These are phyloP conservation scores for Colletotrichum godetiae DNA, from an alignment of 2,329 filamentous ascomycete species.

Conservation along the genomic window DNA sequence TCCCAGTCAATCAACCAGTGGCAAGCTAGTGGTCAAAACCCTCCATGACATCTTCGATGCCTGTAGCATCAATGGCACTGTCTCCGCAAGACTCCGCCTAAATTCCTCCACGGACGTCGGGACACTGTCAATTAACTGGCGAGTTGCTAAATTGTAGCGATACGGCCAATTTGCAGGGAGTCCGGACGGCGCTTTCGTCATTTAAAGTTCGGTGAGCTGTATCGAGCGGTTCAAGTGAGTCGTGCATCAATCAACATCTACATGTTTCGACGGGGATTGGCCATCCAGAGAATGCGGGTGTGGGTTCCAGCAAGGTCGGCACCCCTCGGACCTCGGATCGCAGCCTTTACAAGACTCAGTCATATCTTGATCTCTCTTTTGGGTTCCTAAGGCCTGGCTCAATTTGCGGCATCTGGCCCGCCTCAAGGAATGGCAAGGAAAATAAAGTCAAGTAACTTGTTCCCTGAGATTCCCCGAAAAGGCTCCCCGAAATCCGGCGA, in stretches of 20 bases:
- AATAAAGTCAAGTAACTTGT: background rate
- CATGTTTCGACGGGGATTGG: conserved; percentile 20
- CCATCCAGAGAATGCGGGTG: conserved; percentile 15
- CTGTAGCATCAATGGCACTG: background rate
- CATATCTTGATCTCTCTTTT: background rate
- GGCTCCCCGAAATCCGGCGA: background rate
- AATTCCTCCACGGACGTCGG: background rate
- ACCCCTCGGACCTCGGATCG: background rate
- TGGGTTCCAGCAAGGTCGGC: conserved; percentile 17
- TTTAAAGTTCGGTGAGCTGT: conserved; percentile 18
- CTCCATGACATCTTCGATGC: background rate
- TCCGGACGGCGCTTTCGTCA: background rate
- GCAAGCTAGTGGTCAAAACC: conserved; percentile 3
- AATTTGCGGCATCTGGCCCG: background rate
- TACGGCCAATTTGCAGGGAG: background rate
- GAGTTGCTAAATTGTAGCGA: background rate
- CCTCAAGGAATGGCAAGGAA: background rate
- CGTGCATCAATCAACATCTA: conserved; percentile 22
- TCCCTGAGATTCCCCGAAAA: background rate
- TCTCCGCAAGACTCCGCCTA: background rate
- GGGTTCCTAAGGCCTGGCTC: background rate
- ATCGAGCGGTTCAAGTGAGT: conserved; percentile 13
- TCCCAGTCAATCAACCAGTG: conserved; percentile 3
- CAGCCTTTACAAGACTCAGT: background rate
- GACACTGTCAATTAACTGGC: background rate